Evolutionary conservation across 179 eudicot genomes (phyloP), one percentile per base, ranked within the genome.

Genomic region (Drosera spatulata): DNA sequence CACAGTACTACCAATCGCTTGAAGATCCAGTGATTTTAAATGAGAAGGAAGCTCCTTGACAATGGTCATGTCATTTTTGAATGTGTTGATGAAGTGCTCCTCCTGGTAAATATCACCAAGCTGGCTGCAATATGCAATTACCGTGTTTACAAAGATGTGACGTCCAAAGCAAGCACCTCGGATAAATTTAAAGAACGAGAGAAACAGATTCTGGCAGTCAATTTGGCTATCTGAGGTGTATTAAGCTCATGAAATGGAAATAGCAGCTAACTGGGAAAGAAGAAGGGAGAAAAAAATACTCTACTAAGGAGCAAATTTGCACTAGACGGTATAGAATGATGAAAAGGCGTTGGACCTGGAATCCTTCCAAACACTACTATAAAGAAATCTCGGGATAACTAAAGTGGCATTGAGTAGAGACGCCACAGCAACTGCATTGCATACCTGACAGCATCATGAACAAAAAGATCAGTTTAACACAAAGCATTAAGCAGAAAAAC

Each of bases 391-490:
- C 7, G 99, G 99, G 63, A 93, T 73, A 56, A 93, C 95, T 71
- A 93, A 73, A 33, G 93, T 86, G 64, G 96, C 96, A 77, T 89
- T 93, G 13, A 93, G 87, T 50, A 93, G 70, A 50, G 90, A 79
- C 62, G 96, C 88, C 55, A 88, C 96, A 43, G 95, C 95, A 75
- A 93, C 96, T 55, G 89, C 93, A 84, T 93, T 93, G 79, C 99
- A 93, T 4, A 93, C 93, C 99, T 93, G 82, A 66, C 69, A 39
- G 53, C 62, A 66, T 45, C 47, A 50, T 59, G 37, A 71, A 53
- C 11, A 12, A 3, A 38, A 46, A 3, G 39, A 10, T 54, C 41
- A 53, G 33, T 7, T 33, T 53, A 3, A 14, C 15, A n/a, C 7
- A 53, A 53, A 53, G 7, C 33, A 53, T 53, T 2, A 15, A 54